Conservation (phyloP, 495 filamentous ascomycete species). For the Amphirosellinia nigrospora region DNA sequence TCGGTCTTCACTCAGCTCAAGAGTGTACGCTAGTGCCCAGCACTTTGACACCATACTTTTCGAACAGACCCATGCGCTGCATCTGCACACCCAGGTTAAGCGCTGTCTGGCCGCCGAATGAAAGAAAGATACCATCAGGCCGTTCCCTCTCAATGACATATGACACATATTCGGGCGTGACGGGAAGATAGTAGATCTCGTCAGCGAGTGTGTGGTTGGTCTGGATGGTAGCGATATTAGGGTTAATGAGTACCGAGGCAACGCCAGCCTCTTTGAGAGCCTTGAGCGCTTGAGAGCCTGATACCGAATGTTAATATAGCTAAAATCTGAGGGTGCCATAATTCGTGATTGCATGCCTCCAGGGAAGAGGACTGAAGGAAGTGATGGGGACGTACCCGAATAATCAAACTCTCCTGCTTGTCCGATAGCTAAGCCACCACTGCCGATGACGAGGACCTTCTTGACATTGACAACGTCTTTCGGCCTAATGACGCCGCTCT, state of each 20-base stretch:
- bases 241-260: conserved; percentile 94
- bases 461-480: conserved; percentile 85
- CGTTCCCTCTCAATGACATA: conserved; percentile 95
- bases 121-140: conserved; percentile 96
- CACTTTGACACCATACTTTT: conserved; percentile 92
- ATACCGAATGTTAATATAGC: conserved; percentile 24
- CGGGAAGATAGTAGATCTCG: conserved; percentile 98
- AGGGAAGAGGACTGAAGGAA: not conserved
- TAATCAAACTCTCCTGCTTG: conserved; percentile 99
- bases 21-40: conserved; percentile 92
- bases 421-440: conserved; percentile 95
- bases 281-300: conserved; percentile 94
- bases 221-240: conserved; percentile 98
- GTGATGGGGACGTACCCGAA: conserved; percentile 66
- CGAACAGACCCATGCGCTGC: conserved; percentile 94
- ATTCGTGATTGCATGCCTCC: conserved; percentile 32
- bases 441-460: conserved; percentile 97
- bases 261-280: conserved; percentile 98
- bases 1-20: conserved; percentile 94
- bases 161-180: conserved; percentile 93
- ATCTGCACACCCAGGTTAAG: conserved; percentile 97
- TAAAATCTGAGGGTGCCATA: conserved; percentile 28
- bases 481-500: conserved; percentile 81
- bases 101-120: conserved; percentile 96
- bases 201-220: conserved; percentile 95